phyloP scores from a whole-genome alignment of 176 grass and related monocot genomes.

The Alopecurus myosuroides region DNA sequence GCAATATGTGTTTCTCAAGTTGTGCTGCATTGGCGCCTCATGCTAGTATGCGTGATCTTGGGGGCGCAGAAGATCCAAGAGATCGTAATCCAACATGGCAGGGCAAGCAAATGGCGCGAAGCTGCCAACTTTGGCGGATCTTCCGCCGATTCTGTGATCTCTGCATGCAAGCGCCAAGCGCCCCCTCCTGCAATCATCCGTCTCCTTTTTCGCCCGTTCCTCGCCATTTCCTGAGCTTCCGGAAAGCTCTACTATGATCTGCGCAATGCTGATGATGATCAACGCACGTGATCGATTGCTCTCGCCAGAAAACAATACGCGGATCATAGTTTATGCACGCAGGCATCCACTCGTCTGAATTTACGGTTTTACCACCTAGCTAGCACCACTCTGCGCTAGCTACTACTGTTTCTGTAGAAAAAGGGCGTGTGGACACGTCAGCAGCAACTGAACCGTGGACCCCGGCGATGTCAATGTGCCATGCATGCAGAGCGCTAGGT shows the following conservation, averaged over 20 bases:
- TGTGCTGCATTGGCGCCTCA: neutral
- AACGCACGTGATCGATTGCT: conserved; percentile 17
- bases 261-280: neutral
- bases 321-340: too few relatives aligned
- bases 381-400: neutral
- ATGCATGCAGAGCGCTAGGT: neutral
- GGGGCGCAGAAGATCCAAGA: neutral
- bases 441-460: neutral
- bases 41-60: neutral
- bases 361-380: neutral
- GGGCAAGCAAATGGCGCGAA: conserved; percentile 29
- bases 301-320: neutral
- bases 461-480: neutral
- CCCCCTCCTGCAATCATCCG: conserved; percentile 13
- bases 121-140: conserved; percentile 21
- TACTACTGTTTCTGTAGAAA: neutral
- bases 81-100: neutral
- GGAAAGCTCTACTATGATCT: neutral
- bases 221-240: conserved; percentile 14
- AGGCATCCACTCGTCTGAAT: neutral
- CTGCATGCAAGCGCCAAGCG: neutral
- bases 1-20: too few relatives aligned
- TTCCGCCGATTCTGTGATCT: conserved; percentile 13
- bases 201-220: neutral
- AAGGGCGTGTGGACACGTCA: neutral